Conservation (phyloP, 768 basidiomycete species). For the Leccinum fibrillosum region DNA sequence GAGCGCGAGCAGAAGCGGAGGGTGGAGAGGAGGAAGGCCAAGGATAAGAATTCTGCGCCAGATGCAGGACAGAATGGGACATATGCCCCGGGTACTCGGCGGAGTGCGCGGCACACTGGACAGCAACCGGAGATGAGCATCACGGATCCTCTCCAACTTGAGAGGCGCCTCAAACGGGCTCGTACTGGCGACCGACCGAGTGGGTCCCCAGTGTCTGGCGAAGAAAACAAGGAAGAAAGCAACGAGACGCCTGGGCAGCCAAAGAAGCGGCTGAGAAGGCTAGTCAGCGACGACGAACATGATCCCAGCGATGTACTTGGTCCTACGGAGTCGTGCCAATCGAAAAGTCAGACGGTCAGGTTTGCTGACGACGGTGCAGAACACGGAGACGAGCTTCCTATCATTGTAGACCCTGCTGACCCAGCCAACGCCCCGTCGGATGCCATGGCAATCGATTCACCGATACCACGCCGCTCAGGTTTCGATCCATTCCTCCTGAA, state of each 20-base stretch:
- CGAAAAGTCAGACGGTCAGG: conserved; percentile 41
- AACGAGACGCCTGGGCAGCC: conserved; percentile 38
- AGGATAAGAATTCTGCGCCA: conserved; percentile 22
- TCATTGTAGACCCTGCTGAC: conserved; percentile 4
- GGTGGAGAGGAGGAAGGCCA: conserved; percentile 45
- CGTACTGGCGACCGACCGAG: conserved; percentile 55
- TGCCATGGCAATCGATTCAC: conserved; percentile 39
- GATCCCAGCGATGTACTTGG: conserved; percentile 46
- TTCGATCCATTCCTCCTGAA: conserved; percentile 56
- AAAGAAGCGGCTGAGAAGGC: conserved; percentile 53
- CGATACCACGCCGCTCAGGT: conserved; percentile 35
- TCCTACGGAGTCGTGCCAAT: conserved; percentile 29
- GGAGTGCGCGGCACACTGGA: conserved; percentile 74
- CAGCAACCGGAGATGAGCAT: conserved; percentile 66
- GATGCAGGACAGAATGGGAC: conserved; percentile 28
- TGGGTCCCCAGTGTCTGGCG: conserved; percentile 42
- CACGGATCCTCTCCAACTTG: conserved; percentile 72
- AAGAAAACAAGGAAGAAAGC: conserved; percentile 45
- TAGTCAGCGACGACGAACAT: conserved; percentile 41
- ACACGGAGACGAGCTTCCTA: conserved; percentile 14
- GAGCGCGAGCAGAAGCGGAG: conserved; percentile 65
- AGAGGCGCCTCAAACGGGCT: conserved; percentile 71
- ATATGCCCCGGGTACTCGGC: conserved; percentile 52
- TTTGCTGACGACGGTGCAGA: conserved; percentile 41
- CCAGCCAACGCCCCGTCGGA: conserved; percentile 5